Base-by-base conservation (phyloP, 2,329 filamentous ascomycete species). In the Nemania sp. region DNA sequence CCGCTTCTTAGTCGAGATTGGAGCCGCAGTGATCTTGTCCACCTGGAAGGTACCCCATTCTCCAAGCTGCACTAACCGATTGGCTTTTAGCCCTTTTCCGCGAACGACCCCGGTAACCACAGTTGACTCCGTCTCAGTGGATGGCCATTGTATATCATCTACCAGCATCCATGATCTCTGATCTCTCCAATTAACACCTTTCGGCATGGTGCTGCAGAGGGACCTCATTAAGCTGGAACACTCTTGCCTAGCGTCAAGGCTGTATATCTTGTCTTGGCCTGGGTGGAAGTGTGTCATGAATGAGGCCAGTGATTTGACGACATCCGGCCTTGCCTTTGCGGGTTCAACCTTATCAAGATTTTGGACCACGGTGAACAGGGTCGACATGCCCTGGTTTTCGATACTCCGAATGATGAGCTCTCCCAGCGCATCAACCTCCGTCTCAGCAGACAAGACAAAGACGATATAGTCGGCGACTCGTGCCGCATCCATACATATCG, bases 221-320 rank as follows among this genome's bases (percentile, higher is more conserved):
- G 91, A 93, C 47, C 95, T 84, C 72, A 97, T 89, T 31, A 96
- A 77, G 69, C 97, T 97, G 46, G 91, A 84, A 69, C 90, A 93
- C 70, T 99, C 94, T 68, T 96, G 91, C 67, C 90, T 82, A 58
- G 83, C 93, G 68, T 96, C 91, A 50, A 97, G 79, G 62, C 86
- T 94, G 72, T 93, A 90, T 14, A 99, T 80, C 73, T 94, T 97
- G 65, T 97, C 92, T 65, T 94, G 88, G 20, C 90, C 83, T 0
- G 94, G 91, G 70, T 97, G 93, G 75, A 96, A 99, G 70, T 96
- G 93, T 22, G 86, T 91, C 66, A 97, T 92, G 74, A 89, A 97
- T 1, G 91, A 95, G 70, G 91, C 94, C 50, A 99, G 79, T 1
- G 92, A 97, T 42, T 86, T 80, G 43, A 93, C 75, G 9, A 96